Base-by-base conservation (phyloP, 2,329 filamentous ascomycete genomes). In the Exophiala phaeomuriformis region DNA sequence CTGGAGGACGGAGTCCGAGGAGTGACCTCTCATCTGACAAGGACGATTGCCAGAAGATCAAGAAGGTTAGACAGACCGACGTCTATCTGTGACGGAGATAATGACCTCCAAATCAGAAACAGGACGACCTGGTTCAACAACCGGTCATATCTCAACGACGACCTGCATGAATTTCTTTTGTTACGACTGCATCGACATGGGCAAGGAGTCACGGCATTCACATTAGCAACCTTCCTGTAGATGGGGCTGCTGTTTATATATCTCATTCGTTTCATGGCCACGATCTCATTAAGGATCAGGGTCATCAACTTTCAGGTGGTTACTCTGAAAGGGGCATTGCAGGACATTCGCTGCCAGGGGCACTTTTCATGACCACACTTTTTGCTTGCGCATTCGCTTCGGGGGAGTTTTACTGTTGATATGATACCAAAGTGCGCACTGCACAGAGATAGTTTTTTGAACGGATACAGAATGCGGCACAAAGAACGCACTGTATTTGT, bases 1-100 rank as follows among this genome's bases (percentile, higher is more conserved):
- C 65, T 29, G 56, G 61, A n/a, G 30, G 47, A 27, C 40, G 56
- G 27, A 61, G 56, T 40, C 56, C 58, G 7, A 43, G 56, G 12
- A 58, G 56, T 52, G 56, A 55, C 4, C 12, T 30, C 30, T 52
- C 55, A 2, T 51, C 58, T 3, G 56, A 57, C 47, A 57, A 55
- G 41, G 56, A 58, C n/a, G 56, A 57, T 6, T 46, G 43, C 29
- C 48, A 48, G 31, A 51, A 52, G 42, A 12, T 27, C 19, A 54
- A 57, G 29, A 57, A 55, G 49, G 39, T 49, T 41, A 54, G 56
- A 49, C 54, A 58, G 39, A 39, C 43, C 36, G 58, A 59, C 10
- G 47, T 58, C 42, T 59, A 59, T 52, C 43, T 49, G 41, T 57
- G 44, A 59, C 28, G 39, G 48, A 41, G 19, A 42, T 47, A 36